These are phyloP conservation scores for Lentinula sp. DNA, from an alignment of 768 basidiomycete genomes.

Conservation along the genomic window DNA sequence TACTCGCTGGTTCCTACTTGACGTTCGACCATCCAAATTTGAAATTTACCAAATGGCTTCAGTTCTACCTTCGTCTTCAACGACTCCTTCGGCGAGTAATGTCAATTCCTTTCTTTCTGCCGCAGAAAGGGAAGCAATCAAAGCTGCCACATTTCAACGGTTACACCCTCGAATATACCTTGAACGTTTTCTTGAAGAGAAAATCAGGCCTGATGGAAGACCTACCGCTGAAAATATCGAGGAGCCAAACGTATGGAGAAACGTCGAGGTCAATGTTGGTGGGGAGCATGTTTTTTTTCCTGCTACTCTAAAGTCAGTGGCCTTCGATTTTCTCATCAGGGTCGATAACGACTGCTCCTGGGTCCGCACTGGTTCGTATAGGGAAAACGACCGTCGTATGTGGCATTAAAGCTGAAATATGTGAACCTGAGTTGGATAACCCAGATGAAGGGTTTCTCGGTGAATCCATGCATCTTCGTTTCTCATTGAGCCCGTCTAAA, in stretches of 20 bases:
- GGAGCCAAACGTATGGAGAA: conserved; percentile 60
- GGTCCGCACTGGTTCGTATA: conserved; percentile 84
- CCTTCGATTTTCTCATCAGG: conserved; percentile 37
- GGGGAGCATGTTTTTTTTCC: conserved; percentile 18
- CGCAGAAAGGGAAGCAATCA: conserved; percentile 24
- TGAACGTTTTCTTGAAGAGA: conserved; percentile 75
- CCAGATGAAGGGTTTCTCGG: conserved; percentile 81
- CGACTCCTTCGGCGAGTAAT: background rate
- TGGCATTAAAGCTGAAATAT: conserved; percentile 93
- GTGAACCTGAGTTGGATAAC: conserved; percentile 77
- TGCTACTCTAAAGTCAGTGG: background rate
- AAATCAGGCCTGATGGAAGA: conserved; percentile 80
- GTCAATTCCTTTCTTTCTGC: background rate
- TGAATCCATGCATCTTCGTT: conserved; percentile 25
- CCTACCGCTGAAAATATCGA: background rate
- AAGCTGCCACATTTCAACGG: conserved; percentile 70
- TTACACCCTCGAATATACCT: conserved; percentile 88
- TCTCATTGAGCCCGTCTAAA: conserved; percentile 1
- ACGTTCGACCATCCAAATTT: background rate
- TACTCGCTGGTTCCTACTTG: background rate
- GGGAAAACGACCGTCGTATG: conserved; percentile 95
- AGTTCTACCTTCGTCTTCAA: background rate
- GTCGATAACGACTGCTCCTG: conserved; percentile 90
- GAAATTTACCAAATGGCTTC: background rate
- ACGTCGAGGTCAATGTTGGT: conserved; percentile 78